Percentiles rank a stretch among this genome's conserved stretches.
Evolutionary conservation across 768 basidiomycete species (phyloP).

Genomic region (Podaxis pistillaris): DNA sequence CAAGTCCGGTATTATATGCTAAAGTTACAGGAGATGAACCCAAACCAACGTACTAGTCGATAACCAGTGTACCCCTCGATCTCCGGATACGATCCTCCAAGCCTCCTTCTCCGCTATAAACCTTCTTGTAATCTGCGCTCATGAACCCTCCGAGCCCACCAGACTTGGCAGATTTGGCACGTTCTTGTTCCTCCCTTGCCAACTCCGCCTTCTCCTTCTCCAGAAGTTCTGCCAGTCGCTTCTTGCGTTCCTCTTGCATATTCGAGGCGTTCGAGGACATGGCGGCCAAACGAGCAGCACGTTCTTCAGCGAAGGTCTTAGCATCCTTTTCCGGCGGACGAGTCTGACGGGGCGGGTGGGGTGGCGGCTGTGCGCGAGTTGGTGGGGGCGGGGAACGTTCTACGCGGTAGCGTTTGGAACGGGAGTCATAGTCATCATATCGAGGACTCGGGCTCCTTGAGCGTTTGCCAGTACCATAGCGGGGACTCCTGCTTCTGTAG

Average conservation of each 20-base stretch:
- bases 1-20: conserved; percentile 7
- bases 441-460: conserved; percentile 30
- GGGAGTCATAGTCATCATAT: conserved; percentile 22
- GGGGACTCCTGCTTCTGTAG: conserved; percentile 20
- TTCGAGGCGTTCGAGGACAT: conserved; percentile 78
- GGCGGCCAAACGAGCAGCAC: conserved; percentile 84
- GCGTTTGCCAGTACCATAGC: conserved; percentile 35
- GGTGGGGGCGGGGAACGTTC: conserved; percentile 38
- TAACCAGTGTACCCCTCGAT: conserved; percentile 69
- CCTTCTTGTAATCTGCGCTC: conserved; percentile 79
- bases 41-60: conserved; percentile 35
- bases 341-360: conserved; percentile 21
- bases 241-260: conserved; percentile 67
- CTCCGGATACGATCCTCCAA: conserved; percentile 77
- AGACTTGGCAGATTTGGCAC: conserved; percentile 57
- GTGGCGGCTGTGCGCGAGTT: conserved; percentile 13
- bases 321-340: conserved; percentile 17
- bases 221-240: conserved; percentile 64
- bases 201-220: conserved; percentile 78
- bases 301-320: conserved; percentile 42
- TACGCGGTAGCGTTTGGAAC: conserved; percentile 51
- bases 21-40: not conserved
- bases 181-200: conserved; percentile 60
- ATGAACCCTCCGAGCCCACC: conserved; percentile 83
- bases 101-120: conserved; percentile 76